These are phyloP conservation scores for Diaporthe batatas DNA, from an alignment of 2,329 filamentous ascomycete species.

Conservation along the genomic window DNA sequence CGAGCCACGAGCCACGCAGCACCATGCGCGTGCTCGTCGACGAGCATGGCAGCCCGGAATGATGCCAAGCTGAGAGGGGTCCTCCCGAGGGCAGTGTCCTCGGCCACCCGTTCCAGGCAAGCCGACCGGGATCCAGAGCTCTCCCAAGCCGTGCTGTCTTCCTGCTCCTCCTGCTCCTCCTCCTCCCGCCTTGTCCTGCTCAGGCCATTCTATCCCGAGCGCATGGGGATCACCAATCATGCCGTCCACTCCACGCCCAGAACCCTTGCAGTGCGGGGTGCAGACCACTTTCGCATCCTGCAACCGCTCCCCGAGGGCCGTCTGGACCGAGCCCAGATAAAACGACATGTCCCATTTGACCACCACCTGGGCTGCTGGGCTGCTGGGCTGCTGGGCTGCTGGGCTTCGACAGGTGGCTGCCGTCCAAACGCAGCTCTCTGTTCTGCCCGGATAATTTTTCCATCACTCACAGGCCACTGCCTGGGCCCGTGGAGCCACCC, in stretches of 20 bases:
- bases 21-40: too few relatives aligned
- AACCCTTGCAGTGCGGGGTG: constrained; percentile 32
- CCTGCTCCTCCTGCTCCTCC: constrained; percentile 6
- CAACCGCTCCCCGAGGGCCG: neutral
- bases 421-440: constrained; percentile 2
- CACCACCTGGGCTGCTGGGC: too few relatives aligned
- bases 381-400: too few relatives aligned
- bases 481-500: constrained; percentile 25
- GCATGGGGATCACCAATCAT: constrained; percentile 27
- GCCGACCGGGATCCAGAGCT: constrained; percentile 18
- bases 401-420: neutral
- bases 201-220: neutral
- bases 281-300: constrained; percentile 13
- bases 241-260: constrained; percentile 22
- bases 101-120: constrained; percentile 27
- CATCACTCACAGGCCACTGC: constrained; percentile 28
- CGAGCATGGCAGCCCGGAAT: neutral
- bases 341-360: constrained; percentile 1
- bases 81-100: constrained; percentile 1
- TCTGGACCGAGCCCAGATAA: constrained; percentile 20
- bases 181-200: neutral
- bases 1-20: too few relatives aligned
- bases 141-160: constrained; percentile 1
- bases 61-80: constrained; percentile 24
- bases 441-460: constrained; percentile 34